phyloP scores from a whole-genome alignment of 371 early-diverging fungal genomes.

The Mortierella sp. region DNA sequence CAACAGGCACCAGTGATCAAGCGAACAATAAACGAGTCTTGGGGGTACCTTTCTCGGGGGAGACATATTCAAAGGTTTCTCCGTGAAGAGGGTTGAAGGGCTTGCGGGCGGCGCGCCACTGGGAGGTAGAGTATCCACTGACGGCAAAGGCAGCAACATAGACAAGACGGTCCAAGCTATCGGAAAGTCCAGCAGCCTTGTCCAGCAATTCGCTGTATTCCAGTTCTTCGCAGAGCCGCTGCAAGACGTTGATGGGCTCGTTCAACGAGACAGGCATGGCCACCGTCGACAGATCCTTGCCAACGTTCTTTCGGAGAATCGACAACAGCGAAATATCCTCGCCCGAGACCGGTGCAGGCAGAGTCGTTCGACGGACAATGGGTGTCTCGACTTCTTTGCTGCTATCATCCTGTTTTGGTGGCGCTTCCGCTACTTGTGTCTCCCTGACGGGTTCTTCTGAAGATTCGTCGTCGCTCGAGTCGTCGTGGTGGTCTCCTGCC shows the following conservation, averaged over 20 bases:
- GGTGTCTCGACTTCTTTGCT: constrained; percentile 15
- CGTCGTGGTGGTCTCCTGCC: constrained; percentile 35
- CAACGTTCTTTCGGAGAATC: constrained; percentile 93
- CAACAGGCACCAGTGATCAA: too few species aligned
- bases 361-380: constrained; percentile 65
- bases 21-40: background rate
- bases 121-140: constrained; percentile 86
- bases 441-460: constrained; percentile 8
- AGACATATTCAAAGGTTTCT: constrained; percentile 92
- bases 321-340: constrained; percentile 88
- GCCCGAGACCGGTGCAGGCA: constrained; percentile 83
- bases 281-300: constrained; percentile 94
- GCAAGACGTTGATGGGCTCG: constrained; percentile 93
- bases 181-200: constrained; percentile 72
- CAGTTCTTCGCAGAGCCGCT: constrained; percentile 93
- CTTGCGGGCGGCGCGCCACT: constrained; percentile 87
- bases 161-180: constrained; percentile 84
- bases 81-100: constrained; percentile 97
- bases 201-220: constrained; percentile 90
- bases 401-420: constrained; percentile 11
- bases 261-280: constrained; percentile 96
- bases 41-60: constrained; percentile 72
- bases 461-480: constrained; percentile 57
- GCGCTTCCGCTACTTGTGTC: constrained; percentile 9
- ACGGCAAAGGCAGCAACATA: constrained; percentile 89